These are phyloP conservation scores for Trametes elegans DNA, from an alignment of 768 basidiomycete species.

Conservation along the genomic window DNA sequence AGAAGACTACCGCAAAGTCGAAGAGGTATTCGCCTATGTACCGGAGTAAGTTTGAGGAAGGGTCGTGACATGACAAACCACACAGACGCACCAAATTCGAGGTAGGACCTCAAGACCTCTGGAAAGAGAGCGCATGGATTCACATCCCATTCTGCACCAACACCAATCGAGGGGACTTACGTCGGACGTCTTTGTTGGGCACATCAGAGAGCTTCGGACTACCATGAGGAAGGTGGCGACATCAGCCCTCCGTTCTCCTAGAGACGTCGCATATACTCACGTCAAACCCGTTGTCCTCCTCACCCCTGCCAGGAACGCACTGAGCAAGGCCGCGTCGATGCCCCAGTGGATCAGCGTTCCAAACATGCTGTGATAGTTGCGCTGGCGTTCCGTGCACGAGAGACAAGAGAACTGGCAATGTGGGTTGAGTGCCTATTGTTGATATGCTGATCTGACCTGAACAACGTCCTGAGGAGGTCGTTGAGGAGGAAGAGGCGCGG, in stretches of 20 bases:
- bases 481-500: too few species aligned
- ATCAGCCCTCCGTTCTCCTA: too few species aligned
- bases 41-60: not conserved
- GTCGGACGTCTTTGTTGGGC: conserved; percentile 85
- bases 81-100: conserved; percentile 64
- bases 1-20: conserved; percentile 82
- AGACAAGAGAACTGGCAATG: not conserved
- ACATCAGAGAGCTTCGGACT: conserved; percentile 76
- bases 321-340: conserved; percentile 76
- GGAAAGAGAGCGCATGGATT: not conserved
- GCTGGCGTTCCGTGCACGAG: not conserved
- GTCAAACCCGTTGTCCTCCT: conserved; percentile 83
- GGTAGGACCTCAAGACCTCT: conserved; percentile 76
- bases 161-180: conserved; percentile 55
- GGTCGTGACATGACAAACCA: not conserved
- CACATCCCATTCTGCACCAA: too few species aligned
- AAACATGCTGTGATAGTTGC: conserved; percentile 44
- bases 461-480: too few species aligned
- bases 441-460: too few species aligned
- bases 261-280: conserved; percentile 44
- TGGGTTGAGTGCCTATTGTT: too few species aligned
- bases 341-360: conserved; percentile 70
- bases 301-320: conserved; percentile 81
- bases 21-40: conserved; percentile 75
- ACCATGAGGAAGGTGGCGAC: not conserved